Base-by-base conservation (phyloP, 129 eudicot species). In the Tanacetum coccineum region DNA sequence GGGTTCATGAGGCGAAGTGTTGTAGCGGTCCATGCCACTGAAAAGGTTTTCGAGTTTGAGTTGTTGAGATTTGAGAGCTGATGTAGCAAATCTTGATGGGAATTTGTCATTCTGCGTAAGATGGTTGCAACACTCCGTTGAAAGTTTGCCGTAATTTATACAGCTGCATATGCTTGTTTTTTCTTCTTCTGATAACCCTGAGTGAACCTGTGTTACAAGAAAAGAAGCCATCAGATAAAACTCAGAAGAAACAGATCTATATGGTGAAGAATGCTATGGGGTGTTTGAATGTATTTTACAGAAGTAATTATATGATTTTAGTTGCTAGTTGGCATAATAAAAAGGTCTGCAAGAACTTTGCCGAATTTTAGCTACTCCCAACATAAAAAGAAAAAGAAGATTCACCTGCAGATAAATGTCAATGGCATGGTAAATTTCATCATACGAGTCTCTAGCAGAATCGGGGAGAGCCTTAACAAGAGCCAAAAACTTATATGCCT, bases 381-480 rank as follows among this genome's bases (percentile, higher is more conserved):
- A 14, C 36, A 9, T 19, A 42, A 13, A 9, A 25, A 7, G 9
- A 5, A 36, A 55, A 25, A 59, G 30, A 54, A 22, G 3, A 4
- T 14, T 49, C 82, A 88, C 98, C 98, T 77, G 84, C 18, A 92
- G 80, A 73, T 82, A 92, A 75, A 84, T 80, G 71, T 88, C 70
- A 10, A 84, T 60, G 21, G 95, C 91, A 59, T 79, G 82, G 59
- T 88, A 92, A 30, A 88, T 72, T 39, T 78, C 81, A 62, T 92
- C 95, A 71, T 18, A 82, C 3, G 80, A 77, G 42, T 80, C 95
- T 65, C 95, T 75, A 40, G 95, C 82, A 5, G 80, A 84, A 64
- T 92, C 91, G 1, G 98, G 98, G 55, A 92, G 61, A 15, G 81
- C 75, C 28, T 26, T 76, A 25, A 81, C 20, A 20, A 88, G 80